Base-by-base conservation (phyloP, 345 rosid genomes). In the Eucalyptus globulus region DNA sequence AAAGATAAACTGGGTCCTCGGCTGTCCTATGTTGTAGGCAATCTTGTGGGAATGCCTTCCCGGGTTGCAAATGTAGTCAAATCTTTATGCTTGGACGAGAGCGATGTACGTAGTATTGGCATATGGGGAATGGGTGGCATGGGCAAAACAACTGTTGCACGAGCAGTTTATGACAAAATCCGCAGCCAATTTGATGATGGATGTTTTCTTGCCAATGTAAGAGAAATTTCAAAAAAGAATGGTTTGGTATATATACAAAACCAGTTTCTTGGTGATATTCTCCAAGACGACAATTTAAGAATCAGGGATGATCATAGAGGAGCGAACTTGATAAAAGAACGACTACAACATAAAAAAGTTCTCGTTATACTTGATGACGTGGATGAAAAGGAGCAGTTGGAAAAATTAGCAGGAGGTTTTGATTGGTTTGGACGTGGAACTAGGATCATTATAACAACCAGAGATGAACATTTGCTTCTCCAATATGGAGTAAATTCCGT, bases 201-300 rank as follows among this genome's bases (percentile, higher is more conserved):
- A 22, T 8, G 11, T 89, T 91, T 94, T 15, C 47, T 92, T 13
- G 87, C 65, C 19, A 93, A 92, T 76, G 93, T 93, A n/a, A 90
- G 92, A 86, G 91, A 90, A 89, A 90, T 21, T 22, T 87, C 89
- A 21, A 65, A 44, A 49, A 65, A 29, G 49, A 5, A 43, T 8
- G 83, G 54, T 53, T 4, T 88, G 14, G 51, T 65, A 13, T 21
- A 34, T 24, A 17, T 91, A 1, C 89, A 89, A 80, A 60, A 91
- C 14, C 22, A 49, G 7, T 86, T 91, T 58, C 87, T 91, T 7
- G 12, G 22, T 14, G 49, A 90, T 10, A 27, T 89, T 10, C 27
- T 87, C 17, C n/a, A n/a, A 29, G 7, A 31, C 3, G 62, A 62
- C 27, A 53, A 50, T 45, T 11, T 87, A 19, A 69, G 11, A 8